Base-by-base conservation (phyloP, 2,329 filamentous ascomycete species). In the Biscogniauxia sp. region DNA sequence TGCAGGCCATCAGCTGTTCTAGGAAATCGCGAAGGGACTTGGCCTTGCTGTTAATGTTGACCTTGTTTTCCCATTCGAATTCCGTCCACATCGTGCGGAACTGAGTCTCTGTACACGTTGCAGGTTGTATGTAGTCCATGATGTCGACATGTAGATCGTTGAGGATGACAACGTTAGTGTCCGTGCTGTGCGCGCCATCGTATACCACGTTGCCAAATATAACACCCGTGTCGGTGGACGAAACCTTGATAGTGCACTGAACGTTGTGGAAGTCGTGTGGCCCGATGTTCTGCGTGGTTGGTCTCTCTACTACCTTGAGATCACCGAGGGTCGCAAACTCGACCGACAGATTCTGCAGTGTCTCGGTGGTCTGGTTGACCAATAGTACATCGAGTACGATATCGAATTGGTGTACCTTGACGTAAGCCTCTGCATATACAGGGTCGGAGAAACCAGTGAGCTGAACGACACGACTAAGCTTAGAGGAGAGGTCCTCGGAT, bases 1-100 rank as follows among this genome's bases (percentile, higher is more conserved):
- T 99, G 75, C 91, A 94, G 63, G 93, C 92, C 95, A 98, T 98
- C 62, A 99, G 82, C 75, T 96, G 90, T 69, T 92, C 89, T 66
- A 99, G 80, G 86, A 99, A 99, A 20, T 96, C 92, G 55, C 94
- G 87, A 63, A 99, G 82, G 26, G 87, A 90, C 81, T 94, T 96
- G 68, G 92, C 92, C 83, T 97, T 98, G 66, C 92, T 96, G 79
- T 97, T 97, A 80, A 99, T 98, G 80, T 99, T 99, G 77, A 99
- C 94, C 85, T 99, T 99, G 81, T 99, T 99, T 83, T 99, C 95
- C 95, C 95, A 99, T 76, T 99, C 95, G 68, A 99, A 99, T 75
- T 99, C 95, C 45, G 95, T 99, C 95, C 95, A 99, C 95, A 99
- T 99, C n/a, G 92, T 96, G 62, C 95, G 88, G 88, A 99, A 99